These are phyloP conservation scores for Tricholoma hemisulphureum DNA, from an alignment of 768 basidiomycete genomes.

Conservation along the genomic window DNA sequence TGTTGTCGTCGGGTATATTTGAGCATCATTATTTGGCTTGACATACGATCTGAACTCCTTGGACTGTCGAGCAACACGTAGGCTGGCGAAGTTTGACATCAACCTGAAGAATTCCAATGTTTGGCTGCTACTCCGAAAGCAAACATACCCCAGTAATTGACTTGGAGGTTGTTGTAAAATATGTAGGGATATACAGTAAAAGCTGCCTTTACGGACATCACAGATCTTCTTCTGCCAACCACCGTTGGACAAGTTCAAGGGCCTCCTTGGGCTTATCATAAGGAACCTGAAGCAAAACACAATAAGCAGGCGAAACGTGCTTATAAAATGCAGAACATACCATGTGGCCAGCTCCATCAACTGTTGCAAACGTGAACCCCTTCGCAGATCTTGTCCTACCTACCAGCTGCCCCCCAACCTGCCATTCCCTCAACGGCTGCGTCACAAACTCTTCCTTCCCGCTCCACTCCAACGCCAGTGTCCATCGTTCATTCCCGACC, in stretches of 20 bases:
- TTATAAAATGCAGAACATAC: conserved; percentile 30
- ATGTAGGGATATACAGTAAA: no score
- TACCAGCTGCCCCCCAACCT: conserved; percentile 49
- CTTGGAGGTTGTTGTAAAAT: no score
- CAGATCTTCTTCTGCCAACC: conserved; percentile 34
- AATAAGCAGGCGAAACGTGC: not conserved
- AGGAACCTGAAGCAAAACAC: conserved; percentile 41
- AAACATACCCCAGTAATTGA: no score
- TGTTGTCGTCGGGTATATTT: conserved; percentile 17
- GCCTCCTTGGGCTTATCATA: conserved; percentile 59
- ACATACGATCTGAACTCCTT: conserved; percentile 38
- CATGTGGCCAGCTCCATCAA: conserved; percentile 66
- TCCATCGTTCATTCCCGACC: conserved; percentile 65
- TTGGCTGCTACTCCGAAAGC: not conserved
- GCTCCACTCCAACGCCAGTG: conserved; percentile 58
- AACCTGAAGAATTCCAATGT: not conserved
- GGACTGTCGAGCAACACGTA: conserved; percentile 27
- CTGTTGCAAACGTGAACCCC: conserved; percentile 57
- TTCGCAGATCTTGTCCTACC: conserved; percentile 56
- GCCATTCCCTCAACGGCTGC: conserved; percentile 51
- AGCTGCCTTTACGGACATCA: no score
- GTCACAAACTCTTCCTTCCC: conserved; percentile 46
- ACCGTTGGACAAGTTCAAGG: conserved; percentile 44
- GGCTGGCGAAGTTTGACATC: conserved; percentile 29
- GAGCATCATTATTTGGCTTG: conserved; percentile 18